Conservation (phyloP, 2,329 filamentous ascomycete genomes). For the Colletotrichum musae region DNA sequence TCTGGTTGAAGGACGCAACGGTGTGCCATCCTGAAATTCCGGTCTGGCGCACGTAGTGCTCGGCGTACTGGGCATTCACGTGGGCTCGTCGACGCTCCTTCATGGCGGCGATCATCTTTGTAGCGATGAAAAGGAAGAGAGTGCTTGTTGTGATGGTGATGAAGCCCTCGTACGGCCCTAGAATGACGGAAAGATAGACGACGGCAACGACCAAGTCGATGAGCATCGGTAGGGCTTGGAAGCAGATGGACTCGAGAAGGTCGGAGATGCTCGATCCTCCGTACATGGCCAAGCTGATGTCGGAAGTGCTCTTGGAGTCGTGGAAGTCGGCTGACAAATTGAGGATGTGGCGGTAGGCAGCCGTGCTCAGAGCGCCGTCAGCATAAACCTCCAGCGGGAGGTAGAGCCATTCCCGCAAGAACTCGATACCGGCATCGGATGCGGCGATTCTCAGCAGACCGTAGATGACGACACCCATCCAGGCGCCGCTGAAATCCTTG, state of each 20-base stretch:
- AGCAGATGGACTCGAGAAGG: constrained; percentile 70
- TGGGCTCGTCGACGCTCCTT: constrained; percentile 65
- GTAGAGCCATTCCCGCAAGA: constrained; percentile 70
- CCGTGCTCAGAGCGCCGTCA: constrained; percentile 66
- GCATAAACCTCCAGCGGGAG: constrained; percentile 72
- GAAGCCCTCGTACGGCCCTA: constrained; percentile 74
- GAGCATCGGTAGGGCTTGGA: constrained; percentile 72
- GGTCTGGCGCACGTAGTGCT: constrained; percentile 68
- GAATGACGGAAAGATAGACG: constrained; percentile 70
- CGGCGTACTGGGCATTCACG: constrained; percentile 67
- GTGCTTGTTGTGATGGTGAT: constrained; percentile 72
- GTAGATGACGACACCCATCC: constrained; percentile 67
- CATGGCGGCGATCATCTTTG: constrained; percentile 65
- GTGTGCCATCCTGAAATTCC: constrained; percentile 73
- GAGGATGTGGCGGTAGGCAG: constrained; percentile 72
- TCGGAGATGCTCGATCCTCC: constrained; percentile 68
- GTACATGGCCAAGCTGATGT: constrained; percentile 70
- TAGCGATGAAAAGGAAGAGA: constrained; percentile 69
- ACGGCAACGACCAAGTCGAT: constrained; percentile 73
- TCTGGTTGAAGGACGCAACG: constrained; percentile 72
- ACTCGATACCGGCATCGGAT: constrained; percentile 68
- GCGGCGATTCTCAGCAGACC: constrained; percentile 65
- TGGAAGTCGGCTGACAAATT: constrained; percentile 74
- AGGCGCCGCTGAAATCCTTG: constrained; percentile 52
- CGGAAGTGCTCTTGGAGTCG: constrained; percentile 72